These are phyloP conservation scores for Ogataea chonburiensis DNA, from an alignment of 805 yeast species.

Conservation along the genomic window DNA sequence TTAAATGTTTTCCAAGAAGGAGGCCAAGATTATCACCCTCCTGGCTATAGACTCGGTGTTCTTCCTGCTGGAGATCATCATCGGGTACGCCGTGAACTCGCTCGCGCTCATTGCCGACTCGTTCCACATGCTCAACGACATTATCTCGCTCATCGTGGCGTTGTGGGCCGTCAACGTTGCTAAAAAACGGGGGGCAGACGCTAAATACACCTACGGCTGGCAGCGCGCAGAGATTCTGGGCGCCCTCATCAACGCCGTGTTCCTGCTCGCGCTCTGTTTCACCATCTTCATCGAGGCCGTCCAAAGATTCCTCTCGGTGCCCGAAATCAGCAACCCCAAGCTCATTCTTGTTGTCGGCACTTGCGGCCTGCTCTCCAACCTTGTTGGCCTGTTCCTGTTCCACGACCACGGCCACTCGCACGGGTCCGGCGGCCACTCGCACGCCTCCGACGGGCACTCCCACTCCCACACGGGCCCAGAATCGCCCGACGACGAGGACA, in stretches of 20 bases:
- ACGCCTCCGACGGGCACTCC: slow-evolving; percentile 21
- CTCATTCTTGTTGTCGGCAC: slow-evolving; percentile 78
- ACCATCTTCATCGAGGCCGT: slow-evolving; percentile 90
- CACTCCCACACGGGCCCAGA: slow-evolving; percentile 17
- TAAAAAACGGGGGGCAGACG: slow-evolving; percentile 74
- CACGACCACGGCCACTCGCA: slow-evolving; percentile 78
- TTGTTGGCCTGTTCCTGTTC: slow-evolving; percentile 81
- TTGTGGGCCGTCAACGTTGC: slow-evolving; percentile 96
- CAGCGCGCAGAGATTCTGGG: slow-evolving; percentile 96
- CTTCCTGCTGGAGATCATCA: slow-evolving; percentile 79
- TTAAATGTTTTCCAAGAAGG: slow-evolving; percentile 42
- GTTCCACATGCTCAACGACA: slow-evolving; percentile 96
- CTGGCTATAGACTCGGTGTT: slow-evolving; percentile 75
- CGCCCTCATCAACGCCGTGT: slow-evolving; percentile 91
- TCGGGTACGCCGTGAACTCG: slow-evolving; percentile 91
- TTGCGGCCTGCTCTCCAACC: slow-evolving; percentile 79
- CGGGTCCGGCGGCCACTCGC: slow-evolving; percentile 31
- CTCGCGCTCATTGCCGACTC: slow-evolving; percentile 94
- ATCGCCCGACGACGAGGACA: slow-evolving; percentile 23
- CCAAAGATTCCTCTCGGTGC: slow-evolving; percentile 83
- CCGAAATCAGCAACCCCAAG: slow-evolving; percentile 75
- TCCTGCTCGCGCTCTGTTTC: slow-evolving; percentile 86
- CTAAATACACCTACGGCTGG: slow-evolving; percentile 95
- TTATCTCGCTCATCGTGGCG: slow-evolving; percentile 84
- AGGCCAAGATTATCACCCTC: slow-evolving; percentile 67